Evolutionary conservation across 495 filamentous ascomycete species (phyloP), one percentile per base, ranked within the genome.

Genomic region (Poronia punctata): DNA sequence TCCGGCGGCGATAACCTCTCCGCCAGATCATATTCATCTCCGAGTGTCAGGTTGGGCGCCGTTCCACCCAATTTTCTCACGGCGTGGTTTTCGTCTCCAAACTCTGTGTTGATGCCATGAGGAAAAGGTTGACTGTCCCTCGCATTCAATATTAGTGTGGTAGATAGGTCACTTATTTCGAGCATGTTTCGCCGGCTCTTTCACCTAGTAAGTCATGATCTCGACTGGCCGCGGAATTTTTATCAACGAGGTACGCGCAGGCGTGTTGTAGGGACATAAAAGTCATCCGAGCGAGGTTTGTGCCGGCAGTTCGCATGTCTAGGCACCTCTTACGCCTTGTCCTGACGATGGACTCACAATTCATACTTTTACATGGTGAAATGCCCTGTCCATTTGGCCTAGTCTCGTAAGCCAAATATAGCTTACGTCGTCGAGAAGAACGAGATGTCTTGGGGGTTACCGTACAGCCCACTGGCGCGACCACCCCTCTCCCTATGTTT

Each of bases 1-100:
- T 10, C 23, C n/a, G 35, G 35, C 29, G 25, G 38, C 35, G 49
- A 52, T 7, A 66, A 37, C 12, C 53, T 48, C 35, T 60, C 51
- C 7, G 60, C 65, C 24, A 66, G 40, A 21, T 65, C 58, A 57
- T 60, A 66, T 7, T 52, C 65, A 38, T 68, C 65, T 32, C 55
- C 58, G 23, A 68, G 40, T 5, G 66, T 66, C 17, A 69, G 20
- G 38, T 64, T 67, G 7, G 61, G 66, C 5, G 66, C 66, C 37
- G 59, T 60, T 10, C 63, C 63, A n/a, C 63, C 66, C 49, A 67
- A 71, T 2, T 64, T 57, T 30, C 53, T 63, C 14, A 71, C 60
- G 2, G 63, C 64, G 38, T 71, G 67, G 42, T 68, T 69, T 25
- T 48, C 46, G 32, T 71, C 64, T 1, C 67, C 67, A 17, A 71